Evolutionary conservation across 345 rosid genomes (phyloP).

Genomic region (Moricandia arvensis): DNA sequence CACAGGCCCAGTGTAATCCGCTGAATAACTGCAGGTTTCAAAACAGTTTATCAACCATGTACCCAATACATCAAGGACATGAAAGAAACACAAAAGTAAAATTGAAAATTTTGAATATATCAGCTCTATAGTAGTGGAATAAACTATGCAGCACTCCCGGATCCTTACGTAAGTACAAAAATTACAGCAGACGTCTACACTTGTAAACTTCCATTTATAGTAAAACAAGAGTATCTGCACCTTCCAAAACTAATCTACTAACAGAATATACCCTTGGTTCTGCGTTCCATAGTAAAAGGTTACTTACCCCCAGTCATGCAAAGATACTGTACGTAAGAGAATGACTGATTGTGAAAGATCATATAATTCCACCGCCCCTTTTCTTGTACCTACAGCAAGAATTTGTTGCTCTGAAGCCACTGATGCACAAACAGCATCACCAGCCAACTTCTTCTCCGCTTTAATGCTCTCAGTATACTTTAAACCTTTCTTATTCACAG

Average conservation of each 20-base stretch:
- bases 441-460: conserved; percentile 64
- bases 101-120: neutral
- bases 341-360: conserved; percentile 69
- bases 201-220: conserved; percentile 6
- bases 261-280: neutral
- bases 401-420: conserved; percentile 88
- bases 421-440: conserved; percentile 79
- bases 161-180: conserved; percentile 5
- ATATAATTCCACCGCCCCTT: conserved; percentile 82
- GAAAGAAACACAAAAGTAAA: conserved; percentile 1
- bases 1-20: conserved; percentile 95
- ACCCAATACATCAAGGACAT: neutral
- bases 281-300: conserved; percentile 9
- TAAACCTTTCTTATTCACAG: conserved; percentile 83
- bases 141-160: neutral
- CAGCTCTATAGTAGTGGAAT: neutral
- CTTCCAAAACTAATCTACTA: conserved; percentile 3
- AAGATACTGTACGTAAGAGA: conserved; percentile 75
- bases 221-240: neutral
- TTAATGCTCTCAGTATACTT: conserved; percentile 68
- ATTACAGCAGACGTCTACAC: neutral
- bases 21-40: conserved; percentile 62
- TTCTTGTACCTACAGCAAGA: conserved; percentile 93
- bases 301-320: conserved; percentile 95
- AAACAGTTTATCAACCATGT: neutral